Percentiles rank a stretch among this genome's conserved stretches.
phyloP scores from a whole-genome alignment of 306 rosid species.

The Gastrolobium villosum region DNA sequence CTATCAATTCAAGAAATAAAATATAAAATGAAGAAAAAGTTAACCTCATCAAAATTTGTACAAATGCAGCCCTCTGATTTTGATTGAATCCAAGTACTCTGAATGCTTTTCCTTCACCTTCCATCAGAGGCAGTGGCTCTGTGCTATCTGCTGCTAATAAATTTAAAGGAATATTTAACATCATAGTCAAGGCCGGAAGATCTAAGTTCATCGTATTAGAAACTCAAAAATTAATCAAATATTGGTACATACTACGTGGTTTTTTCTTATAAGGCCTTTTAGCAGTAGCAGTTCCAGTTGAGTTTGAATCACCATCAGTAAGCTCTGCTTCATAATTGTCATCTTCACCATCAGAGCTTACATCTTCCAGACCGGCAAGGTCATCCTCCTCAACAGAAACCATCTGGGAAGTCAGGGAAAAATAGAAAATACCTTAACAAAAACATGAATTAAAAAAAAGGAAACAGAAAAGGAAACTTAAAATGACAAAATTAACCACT shows the following conservation, averaged over 20 bases:
- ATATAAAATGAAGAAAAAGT: constrained; percentile 23
- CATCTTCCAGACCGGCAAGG: constrained; percentile 98
- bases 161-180: constrained; percentile 39
- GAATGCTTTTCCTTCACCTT: constrained; percentile 97
- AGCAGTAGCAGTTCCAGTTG: constrained; percentile 65
- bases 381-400: constrained; percentile 98
- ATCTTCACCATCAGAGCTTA: constrained; percentile 96
- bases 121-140: constrained; percentile 95
- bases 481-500: neutral
- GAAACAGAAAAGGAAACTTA: neutral
- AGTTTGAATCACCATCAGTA: constrained; percentile 86
- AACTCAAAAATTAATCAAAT: constrained; percentile 29
- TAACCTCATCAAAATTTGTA: constrained; percentile 96
- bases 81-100: constrained; percentile 98
- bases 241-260: constrained; percentile 69
- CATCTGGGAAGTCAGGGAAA: constrained; percentile 65
- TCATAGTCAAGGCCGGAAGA: constrained; percentile 23
- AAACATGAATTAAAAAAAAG: neutral
- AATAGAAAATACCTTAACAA: constrained; percentile 30
- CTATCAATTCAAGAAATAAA: constrained; percentile 42
- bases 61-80: constrained; percentile 95
- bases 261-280: constrained; percentile 76
- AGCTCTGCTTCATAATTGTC: constrained; percentile 95
- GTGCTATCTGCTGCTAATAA: constrained; percentile 74
- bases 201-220: constrained; percentile 29